Evolutionary conservation across 1,139 yeast species (phyloP).

Genomic region (Meyerozyma athensensis): DNA sequence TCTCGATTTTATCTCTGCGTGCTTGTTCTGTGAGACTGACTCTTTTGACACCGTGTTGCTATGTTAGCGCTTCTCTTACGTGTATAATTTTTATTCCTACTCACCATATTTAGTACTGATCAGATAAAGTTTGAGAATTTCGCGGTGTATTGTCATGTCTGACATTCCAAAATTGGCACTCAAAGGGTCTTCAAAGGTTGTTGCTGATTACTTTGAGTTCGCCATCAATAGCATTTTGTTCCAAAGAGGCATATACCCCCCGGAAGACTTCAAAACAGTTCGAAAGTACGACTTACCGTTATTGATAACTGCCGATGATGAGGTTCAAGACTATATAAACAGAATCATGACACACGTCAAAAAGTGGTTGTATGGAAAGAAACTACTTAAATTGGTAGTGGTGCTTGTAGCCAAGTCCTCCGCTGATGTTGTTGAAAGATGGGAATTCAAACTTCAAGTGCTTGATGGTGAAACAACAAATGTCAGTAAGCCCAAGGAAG

Average conservation of each 20-base stretch:
- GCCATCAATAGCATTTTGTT: conserved; percentile 76
- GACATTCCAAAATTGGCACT: conserved; percentile 52
- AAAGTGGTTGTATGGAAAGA: conserved; percentile 74
- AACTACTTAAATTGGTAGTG: conserved; percentile 64
- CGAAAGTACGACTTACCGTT: conserved; percentile 78
- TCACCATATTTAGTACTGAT: conserved; percentile 2
- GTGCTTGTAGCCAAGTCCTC: conserved; percentile 66
- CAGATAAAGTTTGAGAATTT: background rate
- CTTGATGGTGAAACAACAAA: conserved; percentile 13
- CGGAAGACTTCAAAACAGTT: conserved; percentile 78
- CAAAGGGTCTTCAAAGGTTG: conserved; percentile 72
- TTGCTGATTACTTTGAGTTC: conserved; percentile 81
- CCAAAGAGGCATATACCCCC: conserved; percentile 88
- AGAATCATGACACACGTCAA: conserved; percentile 72
- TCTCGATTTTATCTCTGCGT: conserved; percentile 45
- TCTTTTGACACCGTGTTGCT: conserved; percentile 72
- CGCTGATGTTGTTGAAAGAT: conserved; percentile 70
- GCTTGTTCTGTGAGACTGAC: conserved; percentile 55
- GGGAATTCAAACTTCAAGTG: conserved; percentile 74
- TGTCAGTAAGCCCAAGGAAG: conserved; percentile 37
- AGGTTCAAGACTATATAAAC: conserved; percentile 64
- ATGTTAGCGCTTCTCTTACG: background rate
- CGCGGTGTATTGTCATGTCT: background rate
- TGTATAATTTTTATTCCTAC: too few species aligned
- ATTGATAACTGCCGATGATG: conserved; percentile 71